Evolutionary conservation across 2,329 filamentous ascomycete species (phyloP).

Genomic region (Grosmannia huntii): DNA sequence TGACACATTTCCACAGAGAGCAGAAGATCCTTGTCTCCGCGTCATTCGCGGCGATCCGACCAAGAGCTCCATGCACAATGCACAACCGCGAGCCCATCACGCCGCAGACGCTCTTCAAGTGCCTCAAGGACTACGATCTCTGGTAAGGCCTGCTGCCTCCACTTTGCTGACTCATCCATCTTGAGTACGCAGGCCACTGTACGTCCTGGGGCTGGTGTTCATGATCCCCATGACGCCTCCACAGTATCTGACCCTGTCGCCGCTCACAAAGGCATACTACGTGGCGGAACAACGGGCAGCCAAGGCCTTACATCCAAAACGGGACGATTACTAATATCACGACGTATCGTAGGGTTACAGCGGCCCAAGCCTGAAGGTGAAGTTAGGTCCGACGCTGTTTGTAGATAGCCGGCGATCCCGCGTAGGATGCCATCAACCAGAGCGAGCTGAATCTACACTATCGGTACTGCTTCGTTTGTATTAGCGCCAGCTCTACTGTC

Average conservation of each 20-base stretch:
- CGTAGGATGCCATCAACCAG: too few relatives aligned
- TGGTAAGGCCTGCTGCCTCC: slow-evolving; percentile 4
- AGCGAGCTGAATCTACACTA: too few relatives aligned
- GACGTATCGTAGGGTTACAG: too few relatives aligned
- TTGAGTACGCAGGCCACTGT: slow-evolving; percentile 27
- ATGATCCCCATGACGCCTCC: slow-evolving; percentile 39
- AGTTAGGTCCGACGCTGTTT: too few relatives aligned
- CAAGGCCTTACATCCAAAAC: background rate
- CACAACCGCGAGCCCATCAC: slow-evolving; percentile 47
- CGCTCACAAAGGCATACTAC: slow-evolving; percentile 25
- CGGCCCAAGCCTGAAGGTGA: too few relatives aligned
- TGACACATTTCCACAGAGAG: slow-evolving; percentile 23
- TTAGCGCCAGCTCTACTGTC: too few relatives aligned
- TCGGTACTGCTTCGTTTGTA: too few relatives aligned
- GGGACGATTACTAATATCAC: too few relatives aligned
- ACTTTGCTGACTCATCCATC: background rate
- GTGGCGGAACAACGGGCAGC: slow-evolving; percentile 19
- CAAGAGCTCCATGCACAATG: slow-evolving; percentile 51
- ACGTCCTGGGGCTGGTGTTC: slow-evolving; percentile 38
- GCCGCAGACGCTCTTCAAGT: slow-evolving; percentile 33
- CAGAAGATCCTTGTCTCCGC: slow-evolving; percentile 47
- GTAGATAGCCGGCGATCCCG: too few relatives aligned
- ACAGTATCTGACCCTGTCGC: slow-evolving; percentile 45
- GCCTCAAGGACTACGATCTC: slow-evolving; percentile 26
- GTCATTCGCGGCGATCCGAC: slow-evolving; percentile 45